phyloP scores from a whole-genome alignment of 371 early-diverging fungal species.

The Mortierella sp. region DNA sequence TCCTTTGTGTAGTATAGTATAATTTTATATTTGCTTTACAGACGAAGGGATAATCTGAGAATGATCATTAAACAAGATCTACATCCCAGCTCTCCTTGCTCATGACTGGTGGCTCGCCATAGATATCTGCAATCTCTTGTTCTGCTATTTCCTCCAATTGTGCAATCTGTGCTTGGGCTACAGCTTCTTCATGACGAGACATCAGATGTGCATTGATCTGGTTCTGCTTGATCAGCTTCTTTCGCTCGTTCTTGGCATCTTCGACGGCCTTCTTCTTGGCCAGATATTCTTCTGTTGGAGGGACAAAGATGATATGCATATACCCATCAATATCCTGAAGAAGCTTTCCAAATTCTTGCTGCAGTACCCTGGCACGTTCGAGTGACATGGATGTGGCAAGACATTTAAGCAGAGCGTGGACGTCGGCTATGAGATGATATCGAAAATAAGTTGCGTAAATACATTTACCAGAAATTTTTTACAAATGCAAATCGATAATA shows the following conservation, averaged over 20 bases:
- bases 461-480: not conserved
- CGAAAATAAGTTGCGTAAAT: not conserved
- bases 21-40: not conserved
- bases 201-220: slow-evolving; percentile 43
- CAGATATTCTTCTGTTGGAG: slow-evolving; percentile 42
- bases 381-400: slow-evolving; percentile 50
- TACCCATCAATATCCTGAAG: slow-evolving; percentile 35
- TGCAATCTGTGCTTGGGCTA: slow-evolving; percentile 50
- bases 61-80: slow-evolving; percentile 26
- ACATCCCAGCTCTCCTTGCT: slow-evolving; percentile 53
- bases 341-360: slow-evolving; percentile 37
- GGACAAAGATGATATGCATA: slow-evolving; percentile 36
- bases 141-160: slow-evolving; percentile 54
- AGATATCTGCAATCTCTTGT: slow-evolving; percentile 54
- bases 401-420: slow-evolving; percentile 34
- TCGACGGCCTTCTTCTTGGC: slow-evolving; percentile 55
- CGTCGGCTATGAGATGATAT: slow-evolving; percentile 25
- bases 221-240: slow-evolving; percentile 44
- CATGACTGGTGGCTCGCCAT: slow-evolving; percentile 50
- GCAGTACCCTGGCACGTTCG: slow-evolving; percentile 44
- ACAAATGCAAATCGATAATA: not conserved
- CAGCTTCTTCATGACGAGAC: slow-evolving; percentile 55
- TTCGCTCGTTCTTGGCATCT: slow-evolving; percentile 55
- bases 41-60: too few relatives aligned
- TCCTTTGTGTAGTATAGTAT: not conserved